Percentiles rank a stretch among this genome's conserved stretches.
Conservation (phyloP, 2,329 filamentous ascomycete species). For the Didymella pomorum region DNA sequence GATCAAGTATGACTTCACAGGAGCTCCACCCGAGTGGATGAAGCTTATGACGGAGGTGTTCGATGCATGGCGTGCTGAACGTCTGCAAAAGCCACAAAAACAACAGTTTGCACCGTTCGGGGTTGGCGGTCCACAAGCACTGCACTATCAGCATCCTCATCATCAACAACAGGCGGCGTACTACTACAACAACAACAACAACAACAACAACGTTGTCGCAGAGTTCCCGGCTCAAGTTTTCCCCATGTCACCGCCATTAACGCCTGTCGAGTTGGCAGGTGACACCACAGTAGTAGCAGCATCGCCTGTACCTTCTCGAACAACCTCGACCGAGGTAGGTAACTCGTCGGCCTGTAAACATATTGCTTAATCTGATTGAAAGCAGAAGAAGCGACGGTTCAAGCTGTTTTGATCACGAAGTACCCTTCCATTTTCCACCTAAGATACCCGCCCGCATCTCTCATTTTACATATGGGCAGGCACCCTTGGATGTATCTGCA, state of each 20-base stretch:
- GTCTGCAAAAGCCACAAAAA: slow-evolving; percentile 30
- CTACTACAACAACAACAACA: slow-evolving; percentile 16
- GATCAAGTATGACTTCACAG: slow-evolving; percentile 47
- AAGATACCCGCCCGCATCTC: slow-evolving; percentile 15
- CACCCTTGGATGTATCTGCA: background rate
- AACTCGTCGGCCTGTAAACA: background rate
- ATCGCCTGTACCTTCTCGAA: slow-evolving; percentile 20
- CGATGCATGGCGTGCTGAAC: slow-evolving; percentile 39
- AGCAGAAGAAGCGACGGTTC: slow-evolving; percentile 37
- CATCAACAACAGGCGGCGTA: slow-evolving; percentile 19
- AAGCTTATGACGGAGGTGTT: slow-evolving; percentile 46
- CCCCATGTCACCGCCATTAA: slow-evolving; percentile 27
- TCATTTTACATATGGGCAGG: background rate
- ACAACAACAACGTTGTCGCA: slow-evolving; percentile 10
- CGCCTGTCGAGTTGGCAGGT: slow-evolving; percentile 29
- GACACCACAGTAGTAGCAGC: slow-evolving; percentile 21
- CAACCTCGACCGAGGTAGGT: slow-evolving; percentile 31
- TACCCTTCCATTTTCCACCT: background rate
- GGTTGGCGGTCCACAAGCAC: slow-evolving; percentile 17
- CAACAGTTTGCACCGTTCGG: slow-evolving; percentile 6
- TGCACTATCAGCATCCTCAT: slow-evolving; percentile 15
- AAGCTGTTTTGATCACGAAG: slow-evolving; percentile 29
- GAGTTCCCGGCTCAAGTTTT: slow-evolving; percentile 5
- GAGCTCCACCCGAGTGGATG: slow-evolving; percentile 44
- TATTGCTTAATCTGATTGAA: slow-evolving; percentile 16